A percentile compares a stretch with the other conserved stretches of the same genome.
phyloP scores from a whole-genome alignment of 352 stramenopile genomes.

The Phytophthora quininea region DNA sequence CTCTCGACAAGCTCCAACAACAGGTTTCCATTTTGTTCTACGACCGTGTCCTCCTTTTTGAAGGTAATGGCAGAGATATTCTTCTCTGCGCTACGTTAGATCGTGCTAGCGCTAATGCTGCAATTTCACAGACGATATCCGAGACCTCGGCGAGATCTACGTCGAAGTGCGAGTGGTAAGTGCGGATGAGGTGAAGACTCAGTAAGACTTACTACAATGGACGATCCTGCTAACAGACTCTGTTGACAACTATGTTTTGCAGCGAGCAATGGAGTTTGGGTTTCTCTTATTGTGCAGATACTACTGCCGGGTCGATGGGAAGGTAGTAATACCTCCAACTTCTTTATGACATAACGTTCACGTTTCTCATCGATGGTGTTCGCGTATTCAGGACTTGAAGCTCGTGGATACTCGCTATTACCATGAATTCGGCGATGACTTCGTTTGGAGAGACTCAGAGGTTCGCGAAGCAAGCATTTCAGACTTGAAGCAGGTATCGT shows the following conservation, averaged over 20 bases:
- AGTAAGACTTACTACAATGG: too few species aligned
- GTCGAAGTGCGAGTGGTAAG: slow-evolving; percentile 62
- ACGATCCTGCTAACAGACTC: background rate
- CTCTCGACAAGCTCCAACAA: slow-evolving; percentile 59
- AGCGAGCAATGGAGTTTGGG: slow-evolving; percentile 72
- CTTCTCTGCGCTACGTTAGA: background rate
- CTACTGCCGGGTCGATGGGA: slow-evolving; percentile 64
- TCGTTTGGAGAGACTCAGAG: slow-evolving; percentile 65
- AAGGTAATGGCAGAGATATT: slow-evolving; percentile 35
- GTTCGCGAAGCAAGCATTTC: slow-evolving; percentile 39
- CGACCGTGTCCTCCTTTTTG: slow-evolving; percentile 61
- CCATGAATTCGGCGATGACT: slow-evolving; percentile 60
- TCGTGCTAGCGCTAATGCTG: background rate
- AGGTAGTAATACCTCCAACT: slow-evolving; percentile 33
- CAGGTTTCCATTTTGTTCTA: slow-evolving; percentile 65
- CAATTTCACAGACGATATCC: slow-evolving; percentile 56
- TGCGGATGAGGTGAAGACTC: background rate
- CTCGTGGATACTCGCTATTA: slow-evolving; percentile 67
- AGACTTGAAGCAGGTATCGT: slow-evolving; percentile 45
- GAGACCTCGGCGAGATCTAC: slow-evolving; percentile 70
- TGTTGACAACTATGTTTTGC: slow-evolving; percentile 6
- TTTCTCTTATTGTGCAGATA: slow-evolving; percentile 72
- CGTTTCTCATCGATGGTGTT: background rate
- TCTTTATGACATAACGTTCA: background rate
- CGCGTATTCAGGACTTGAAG: slow-evolving; percentile 39